Conservation (phyloP, 2,329 filamentous ascomycete species). For the Venturia asperata region DNA sequence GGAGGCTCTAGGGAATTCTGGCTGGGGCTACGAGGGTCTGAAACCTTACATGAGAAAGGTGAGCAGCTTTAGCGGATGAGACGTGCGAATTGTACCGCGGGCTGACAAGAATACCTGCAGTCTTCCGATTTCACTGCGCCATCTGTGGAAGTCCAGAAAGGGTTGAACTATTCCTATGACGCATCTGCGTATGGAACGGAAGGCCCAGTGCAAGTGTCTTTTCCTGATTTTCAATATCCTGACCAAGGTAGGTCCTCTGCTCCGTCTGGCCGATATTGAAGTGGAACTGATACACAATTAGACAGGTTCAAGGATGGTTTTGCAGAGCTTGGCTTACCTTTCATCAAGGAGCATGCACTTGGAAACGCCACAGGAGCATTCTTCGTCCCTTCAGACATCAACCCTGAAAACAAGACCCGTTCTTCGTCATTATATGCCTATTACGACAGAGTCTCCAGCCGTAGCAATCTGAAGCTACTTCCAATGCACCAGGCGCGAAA, state of each 20-base stretch:
- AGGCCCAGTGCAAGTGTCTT: not conserved
- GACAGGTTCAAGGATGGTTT: slow-evolving; percentile 1
- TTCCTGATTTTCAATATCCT: not conserved
- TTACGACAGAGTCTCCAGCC: not conserved
- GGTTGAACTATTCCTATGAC: not conserved
- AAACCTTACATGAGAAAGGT: not conserved
- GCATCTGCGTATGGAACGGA: not conserved
- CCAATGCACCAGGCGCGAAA: slow-evolving; percentile 1
- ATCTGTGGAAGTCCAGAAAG: not conserved
- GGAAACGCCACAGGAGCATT: not conserved
- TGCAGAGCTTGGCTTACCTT: not conserved
- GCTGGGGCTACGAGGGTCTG: slow-evolving; percentile 13
- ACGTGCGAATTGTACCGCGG: not conserved
- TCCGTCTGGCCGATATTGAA: not conserved
- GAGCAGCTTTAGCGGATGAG: not conserved
- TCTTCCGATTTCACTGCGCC: not conserved
- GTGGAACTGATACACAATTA: not conserved
- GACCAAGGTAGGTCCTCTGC: not conserved
- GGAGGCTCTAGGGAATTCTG: slow-evolving; percentile 9
- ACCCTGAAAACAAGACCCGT: not conserved
- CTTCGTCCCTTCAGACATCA: not conserved
- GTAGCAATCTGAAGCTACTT: not conserved
- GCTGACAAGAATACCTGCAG: not conserved
- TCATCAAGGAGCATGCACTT: not conserved
- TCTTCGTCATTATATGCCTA: not conserved